phyloP scores from a whole-genome alignment of 208 protist genomes.

The Trypanosoma melophagium region DNA sequence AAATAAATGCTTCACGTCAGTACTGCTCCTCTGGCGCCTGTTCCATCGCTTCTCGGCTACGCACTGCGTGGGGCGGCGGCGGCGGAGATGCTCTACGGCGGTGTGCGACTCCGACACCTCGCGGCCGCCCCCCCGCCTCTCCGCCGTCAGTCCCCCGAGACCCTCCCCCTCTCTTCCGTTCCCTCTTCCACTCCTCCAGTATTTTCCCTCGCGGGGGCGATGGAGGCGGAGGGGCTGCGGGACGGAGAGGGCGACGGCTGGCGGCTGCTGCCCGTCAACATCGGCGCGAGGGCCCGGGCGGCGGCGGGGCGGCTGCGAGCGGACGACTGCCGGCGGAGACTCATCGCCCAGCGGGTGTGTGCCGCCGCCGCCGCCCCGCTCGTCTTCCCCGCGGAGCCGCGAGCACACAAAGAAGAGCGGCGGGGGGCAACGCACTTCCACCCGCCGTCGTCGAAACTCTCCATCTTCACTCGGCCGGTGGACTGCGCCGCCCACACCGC shows the following conservation, averaged over 20 bases:
- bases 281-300: constrained; percentile 34
- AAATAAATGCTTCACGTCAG: constrained; percentile 8
- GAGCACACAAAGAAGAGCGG: no score
- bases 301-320: constrained; percentile 58
- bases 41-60: constrained; percentile 65
- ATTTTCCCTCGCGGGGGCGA: constrained; percentile 46
- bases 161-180: constrained; percentile 59
- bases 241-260: constrained; percentile 74
- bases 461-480: constrained; percentile 68
- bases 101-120: constrained; percentile 64
- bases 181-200: no score
- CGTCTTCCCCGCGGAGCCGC: constrained; percentile 36
- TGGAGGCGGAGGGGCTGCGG: constrained; percentile 54
- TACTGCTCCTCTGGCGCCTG: not conserved
- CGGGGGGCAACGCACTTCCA: constrained; percentile 35
- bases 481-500: constrained; percentile 11
- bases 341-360: constrained; percentile 55
- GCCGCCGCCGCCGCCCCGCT: constrained; percentile 32
- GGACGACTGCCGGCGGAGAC: constrained; percentile 57
- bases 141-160: constrained; percentile 49
- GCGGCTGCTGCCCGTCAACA: constrained; percentile 56
- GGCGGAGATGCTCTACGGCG: constrained; percentile 80
- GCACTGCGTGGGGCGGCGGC: constrained; percentile 59
- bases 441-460: constrained; percentile 54
- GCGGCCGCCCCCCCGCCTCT: constrained; percentile 49